Base-by-base conservation (phyloP, 2,329 filamentous ascomycete species). In the Amauroascus verrucosus region DNA sequence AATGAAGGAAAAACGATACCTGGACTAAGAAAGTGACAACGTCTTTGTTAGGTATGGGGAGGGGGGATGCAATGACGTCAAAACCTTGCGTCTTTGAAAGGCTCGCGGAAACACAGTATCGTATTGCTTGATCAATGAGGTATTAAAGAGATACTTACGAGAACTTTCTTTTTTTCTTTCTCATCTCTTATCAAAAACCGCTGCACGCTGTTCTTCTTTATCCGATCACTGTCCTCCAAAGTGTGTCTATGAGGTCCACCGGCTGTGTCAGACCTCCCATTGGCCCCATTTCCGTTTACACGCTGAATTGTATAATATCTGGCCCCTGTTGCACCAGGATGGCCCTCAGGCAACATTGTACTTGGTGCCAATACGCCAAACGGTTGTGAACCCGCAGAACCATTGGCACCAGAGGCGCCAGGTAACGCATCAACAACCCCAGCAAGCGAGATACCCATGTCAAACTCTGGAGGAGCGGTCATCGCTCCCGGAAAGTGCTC, bases 151-250 rank as follows among this genome's bases (percentile, higher is more conserved):
- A 46, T 54, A 74, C 76, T 69, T 67, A 80, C 77, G 70, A 73
- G 66, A 32, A 67, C 69, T 62, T 81, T 85, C 67, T 80, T 86
- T 49, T 75, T 75, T 38, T 83, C 82, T 65, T 81, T 85, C 49
- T 82, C 80, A 60, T 78, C 77, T 64, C 82, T 82, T 45, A 83
- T 70, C 52, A 85, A 62, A 66, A 77, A 79, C 59, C 86, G 74
- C 64, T 85, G 77, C 5, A 89, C 83, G 58, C 82, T 88, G 58
- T 86, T 89, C 72, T 87, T 89, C 72, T 90, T 90, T 33, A 90
- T 84, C 57, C 82, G 79, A 64, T 90, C 86, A 61, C 85, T 89
- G 61, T 84, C 84, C 52, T 80, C 80, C 6, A 91, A 68, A 0
- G 78, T 78, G 66, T 90, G 86, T 60, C 84, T 84, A 65, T 91